These are phyloP conservation scores for Pezicula radicicola DNA, from an alignment of 2,329 filamentous ascomycete genomes.

Conservation along the genomic window DNA sequence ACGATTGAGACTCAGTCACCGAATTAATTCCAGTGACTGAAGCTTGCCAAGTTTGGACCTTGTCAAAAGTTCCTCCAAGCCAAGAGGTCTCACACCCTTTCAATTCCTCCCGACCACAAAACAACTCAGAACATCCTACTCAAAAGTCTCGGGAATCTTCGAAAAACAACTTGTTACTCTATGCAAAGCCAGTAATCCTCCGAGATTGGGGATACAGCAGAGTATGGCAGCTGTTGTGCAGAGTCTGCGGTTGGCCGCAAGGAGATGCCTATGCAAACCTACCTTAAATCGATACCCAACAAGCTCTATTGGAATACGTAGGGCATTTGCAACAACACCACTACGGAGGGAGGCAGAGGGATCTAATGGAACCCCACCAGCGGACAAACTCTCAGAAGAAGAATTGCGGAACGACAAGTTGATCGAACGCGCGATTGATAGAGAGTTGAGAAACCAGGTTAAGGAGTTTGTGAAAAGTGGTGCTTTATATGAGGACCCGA, in stretches of 20 bases:
- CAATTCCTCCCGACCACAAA: too few relatives aligned
- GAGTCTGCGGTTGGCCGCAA: slow-evolving; percentile 22
- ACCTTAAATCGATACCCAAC: slow-evolving; percentile 8
- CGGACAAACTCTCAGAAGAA: slow-evolving; percentile 5
- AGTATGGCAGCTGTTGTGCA: slow-evolving; percentile 27
- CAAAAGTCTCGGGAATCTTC: too few relatives aligned
- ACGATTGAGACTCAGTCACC: too few relatives aligned
- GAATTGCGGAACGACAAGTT: slow-evolving; percentile 7
- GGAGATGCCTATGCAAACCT: slow-evolving; percentile 18
- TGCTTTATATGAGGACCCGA: not conserved
- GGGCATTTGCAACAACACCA: slow-evolving; percentile 20
- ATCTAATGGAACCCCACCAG: not conserved
- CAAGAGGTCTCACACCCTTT: too few relatives aligned
- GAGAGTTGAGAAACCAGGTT: slow-evolving; percentile 1
- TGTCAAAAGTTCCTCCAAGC: too few relatives aligned
- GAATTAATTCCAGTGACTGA: too few relatives aligned
- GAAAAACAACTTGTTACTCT: not conserved
- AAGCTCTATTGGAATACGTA: slow-evolving; percentile 16
- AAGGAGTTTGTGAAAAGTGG: slow-evolving; percentile 3
- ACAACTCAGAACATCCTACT: too few relatives aligned
- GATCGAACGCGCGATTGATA: not conserved
- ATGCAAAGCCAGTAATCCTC: not conserved
- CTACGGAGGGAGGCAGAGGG: slow-evolving; percentile 6
- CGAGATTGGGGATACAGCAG: not conserved
- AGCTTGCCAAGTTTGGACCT: too few relatives aligned